Base-by-base conservation (phyloP, 352 stramenopile species). In the Phytophthora crassamura region DNA sequence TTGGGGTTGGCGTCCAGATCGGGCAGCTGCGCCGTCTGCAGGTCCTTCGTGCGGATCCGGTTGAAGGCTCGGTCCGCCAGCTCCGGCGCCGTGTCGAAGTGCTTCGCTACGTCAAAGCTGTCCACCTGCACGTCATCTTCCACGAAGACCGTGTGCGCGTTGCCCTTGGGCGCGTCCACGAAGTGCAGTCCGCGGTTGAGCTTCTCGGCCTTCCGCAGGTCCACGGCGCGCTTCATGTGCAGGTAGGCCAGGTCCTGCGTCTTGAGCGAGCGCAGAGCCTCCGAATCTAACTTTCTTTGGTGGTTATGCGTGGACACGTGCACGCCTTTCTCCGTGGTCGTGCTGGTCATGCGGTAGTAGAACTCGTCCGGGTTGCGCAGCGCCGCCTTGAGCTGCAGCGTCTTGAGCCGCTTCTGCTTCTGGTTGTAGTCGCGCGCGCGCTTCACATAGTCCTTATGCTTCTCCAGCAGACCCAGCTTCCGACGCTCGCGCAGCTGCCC, bases 281-380 rank as follows among this genome's bases (percentile, higher is more conserved):
- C 90, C 11, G 78, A 65, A 7, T 84, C 78, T 35, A 98, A 57
- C 22, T 82, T 64, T 36, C 86, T 68, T 7, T 68, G 18, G 52
- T 90, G 82, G 65, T 94, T 94, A 50, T 90, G 86, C 32, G 77
- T 80, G n/a, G 84, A 91, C 25, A 91, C 61, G 72, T 94, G 85
- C 30, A 93, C 76, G 47, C 86, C 86, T n/a, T 66, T 68, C 47
- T 91, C 78, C 7, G 91, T 98, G 66, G 87, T 69, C 6, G 78
- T 74, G 39, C 80, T 87, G 48, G 97, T 82, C 98, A 99, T 99
- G 20, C 85, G 89, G 77, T 98, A 98, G 79, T 99, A 99, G 77
- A 99, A 99, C 85, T 99, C 98, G 78, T 99, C 98, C 11, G 97
- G 97, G 73, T 99, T 99, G 59, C 94, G 85, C 76, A 98, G 89